Evolutionary conservation across 202 grass and related monocot species (phyloP).

Genomic region (Brachypodium distachyon): DNA sequence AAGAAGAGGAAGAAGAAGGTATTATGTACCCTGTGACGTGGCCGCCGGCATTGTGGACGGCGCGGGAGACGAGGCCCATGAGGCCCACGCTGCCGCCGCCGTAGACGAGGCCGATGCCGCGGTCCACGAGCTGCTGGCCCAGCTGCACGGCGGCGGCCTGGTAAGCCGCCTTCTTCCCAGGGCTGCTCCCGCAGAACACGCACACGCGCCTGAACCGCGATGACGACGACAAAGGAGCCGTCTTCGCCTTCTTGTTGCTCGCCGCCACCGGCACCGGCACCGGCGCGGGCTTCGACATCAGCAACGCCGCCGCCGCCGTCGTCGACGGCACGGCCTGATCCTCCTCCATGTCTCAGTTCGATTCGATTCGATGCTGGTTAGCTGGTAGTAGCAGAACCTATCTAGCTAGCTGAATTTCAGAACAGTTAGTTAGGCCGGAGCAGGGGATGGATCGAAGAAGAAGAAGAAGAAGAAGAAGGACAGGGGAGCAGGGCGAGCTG

Average conservation of each 20-base stretch:
- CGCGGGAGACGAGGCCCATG: constrained; percentile 60
- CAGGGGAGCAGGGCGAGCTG: too few species aligned
- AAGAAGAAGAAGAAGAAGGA: too few species aligned
- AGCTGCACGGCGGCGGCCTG: constrained; percentile 64
- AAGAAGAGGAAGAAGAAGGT: not conserved
- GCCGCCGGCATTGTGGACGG: constrained; percentile 47
- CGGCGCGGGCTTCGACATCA: too few species aligned
- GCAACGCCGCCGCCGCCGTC: not conserved
- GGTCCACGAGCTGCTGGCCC: constrained; percentile 59
- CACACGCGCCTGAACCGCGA: constrained; percentile 65
- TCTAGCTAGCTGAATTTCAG: too few species aligned
- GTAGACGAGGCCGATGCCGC: constrained; percentile 62
- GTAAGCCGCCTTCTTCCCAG: constrained; percentile 52
- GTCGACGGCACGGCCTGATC: not conserved
- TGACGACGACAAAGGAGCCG: too few species aligned
- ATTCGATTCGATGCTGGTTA: not conserved
- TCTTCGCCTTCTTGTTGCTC: constrained; percentile 3
- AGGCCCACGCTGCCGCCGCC: constrained; percentile 69
- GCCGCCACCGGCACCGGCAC: not conserved
- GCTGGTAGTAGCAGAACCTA: not conserved
- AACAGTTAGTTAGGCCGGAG: too few species aligned
- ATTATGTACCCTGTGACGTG: constrained; percentile 37
- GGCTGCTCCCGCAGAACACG: constrained; percentile 77
- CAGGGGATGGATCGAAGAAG: too few species aligned
- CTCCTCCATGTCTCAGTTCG: not conserved